Evolutionary conservation across 306 rosid species (phyloP), one percentile per base, ranked within the genome.

Genomic region (Arachis stenosperma): DNA sequence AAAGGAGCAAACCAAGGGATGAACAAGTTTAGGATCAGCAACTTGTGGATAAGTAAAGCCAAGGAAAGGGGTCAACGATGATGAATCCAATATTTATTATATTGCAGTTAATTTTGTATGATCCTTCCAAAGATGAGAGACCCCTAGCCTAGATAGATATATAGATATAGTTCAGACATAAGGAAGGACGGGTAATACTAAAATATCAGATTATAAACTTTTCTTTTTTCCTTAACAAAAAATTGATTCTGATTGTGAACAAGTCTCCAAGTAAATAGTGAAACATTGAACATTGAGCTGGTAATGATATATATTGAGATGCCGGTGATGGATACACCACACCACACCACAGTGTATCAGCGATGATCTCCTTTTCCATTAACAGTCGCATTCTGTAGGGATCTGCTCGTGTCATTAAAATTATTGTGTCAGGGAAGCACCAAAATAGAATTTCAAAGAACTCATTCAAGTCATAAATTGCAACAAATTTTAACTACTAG

Each of bases 351-450:
- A 8, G 66, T 57, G 55, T 53, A 78, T 89, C 84, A 86, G 78
- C 69, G 89, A 79, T 74, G 61, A 65, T 79, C 87, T 36, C 86
- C 77, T 79, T 65, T 71, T 60, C 89, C 79, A n/a, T 71, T 81
- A 30, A 27, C 62, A n/a, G 70, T 44, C 27, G 52, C 42, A 41
- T 76, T 14, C 47, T 83, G 75, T 54, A 77, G 40, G 73, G 89
- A 81, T 81, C 95, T 89, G 88, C 82, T 66, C 79, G 75, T 7
- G 40, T 29, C 57, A 54, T 29, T 70, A 74, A 74, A 61, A 60
- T 13, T 47, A 62, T 53, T 9, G 52, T 55, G 55, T 75, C 44
- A 73, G 4, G 13, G 62, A 15, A 39, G 54, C 52, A 47, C 65
- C 68, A 46, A 48, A 57, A 65, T 22, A 51, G 55, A 47, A 51